Conservation (phyloP, 1,284 basidiomycete species). For the Trametes polyzona region DNA sequence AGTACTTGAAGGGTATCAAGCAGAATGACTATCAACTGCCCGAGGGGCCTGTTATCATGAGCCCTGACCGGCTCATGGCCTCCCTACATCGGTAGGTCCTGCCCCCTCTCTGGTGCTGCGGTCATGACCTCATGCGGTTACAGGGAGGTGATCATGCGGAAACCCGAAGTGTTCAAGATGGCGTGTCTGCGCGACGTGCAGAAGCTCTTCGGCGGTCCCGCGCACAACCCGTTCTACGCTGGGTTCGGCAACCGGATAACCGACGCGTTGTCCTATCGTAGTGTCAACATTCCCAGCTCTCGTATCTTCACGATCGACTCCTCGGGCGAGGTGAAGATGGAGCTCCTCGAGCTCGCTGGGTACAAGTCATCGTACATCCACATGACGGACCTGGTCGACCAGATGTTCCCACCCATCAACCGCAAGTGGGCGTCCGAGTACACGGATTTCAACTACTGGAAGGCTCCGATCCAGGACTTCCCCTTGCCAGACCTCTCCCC, state of each 20-base stretch:
- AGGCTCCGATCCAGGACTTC: constrained; percentile 76
- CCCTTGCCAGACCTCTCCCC: constrained; percentile 89
- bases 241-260: constrained; percentile 99
- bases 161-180: constrained; percentile 99
- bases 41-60: constrained; percentile 99
- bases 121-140: neutral
- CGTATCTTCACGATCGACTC: constrained; percentile 99
- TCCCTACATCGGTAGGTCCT: constrained; percentile 84
- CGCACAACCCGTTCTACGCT: constrained; percentile 88
- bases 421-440: constrained; percentile 88
- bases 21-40: constrained; percentile 96
- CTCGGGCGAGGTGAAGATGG: constrained; percentile 96
- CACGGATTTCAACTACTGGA: constrained; percentile 99
- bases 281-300: constrained; percentile 92
- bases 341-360: constrained; percentile 92
- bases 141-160: constrained; percentile 97
- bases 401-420: constrained; percentile 98
- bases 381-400: constrained; percentile 99
- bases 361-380: constrained; percentile 98
- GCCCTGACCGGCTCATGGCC: constrained; percentile 94
- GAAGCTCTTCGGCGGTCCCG: constrained; percentile 80
- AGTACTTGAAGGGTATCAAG: constrained; percentile 93
- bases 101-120: neutral
- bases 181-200: constrained; percentile 97
- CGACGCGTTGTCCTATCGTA: constrained; percentile 95